A percentile compares a stretch with the other conserved stretches of the same genome.
Conservation (phyloP, 1,284 basidiomycete genomes). For the Tetrapyrgos nigripes region DNA sequence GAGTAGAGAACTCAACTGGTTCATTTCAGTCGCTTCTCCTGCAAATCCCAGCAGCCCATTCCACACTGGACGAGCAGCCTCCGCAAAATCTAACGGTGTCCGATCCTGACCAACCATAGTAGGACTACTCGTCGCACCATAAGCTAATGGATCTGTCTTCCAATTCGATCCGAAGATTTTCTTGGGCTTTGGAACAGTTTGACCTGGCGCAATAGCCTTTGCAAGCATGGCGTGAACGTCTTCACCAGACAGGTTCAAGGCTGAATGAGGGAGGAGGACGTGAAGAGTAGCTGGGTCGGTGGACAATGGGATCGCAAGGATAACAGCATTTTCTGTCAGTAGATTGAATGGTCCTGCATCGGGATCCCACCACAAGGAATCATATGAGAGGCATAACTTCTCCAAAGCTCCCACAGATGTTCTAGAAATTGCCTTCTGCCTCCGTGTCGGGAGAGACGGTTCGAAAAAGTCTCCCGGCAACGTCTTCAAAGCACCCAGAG, state of each 20-base stretch:
- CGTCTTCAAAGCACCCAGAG: constrained; percentile 6
- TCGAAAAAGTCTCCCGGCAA: constrained; percentile 5
- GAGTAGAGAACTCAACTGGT: constrained; percentile 2
- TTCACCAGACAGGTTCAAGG: not conserved
- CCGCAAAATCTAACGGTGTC: constrained; percentile 11
- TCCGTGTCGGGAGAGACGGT: constrained; percentile 7
- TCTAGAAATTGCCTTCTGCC: not conserved
- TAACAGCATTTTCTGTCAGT: not conserved
- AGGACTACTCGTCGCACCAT: constrained; percentile 14
- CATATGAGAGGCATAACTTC: constrained; percentile 8
- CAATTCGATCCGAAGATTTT: constrained; percentile 5
- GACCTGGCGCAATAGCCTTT: constrained; percentile 2
- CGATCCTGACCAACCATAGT: constrained; percentile 5
- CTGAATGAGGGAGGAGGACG: constrained; percentile 5
- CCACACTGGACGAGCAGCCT: constrained; percentile 11
- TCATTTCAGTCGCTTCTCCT: constrained; percentile 13
- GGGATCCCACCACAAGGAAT: constrained; percentile 11
- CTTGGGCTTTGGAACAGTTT: not conserved
- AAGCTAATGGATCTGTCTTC: constrained; percentile 8
- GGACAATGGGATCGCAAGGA: constrained; percentile 8
- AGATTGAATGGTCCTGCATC: constrained; percentile 9
- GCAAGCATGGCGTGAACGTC: constrained; percentile 4
- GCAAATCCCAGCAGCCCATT: constrained; percentile 11
- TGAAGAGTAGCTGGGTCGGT: constrained; percentile 4
- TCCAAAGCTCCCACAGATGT: constrained; percentile 11